Conservation (phyloP, 768 basidiomycete species). For the Suillus sp. region DNA sequence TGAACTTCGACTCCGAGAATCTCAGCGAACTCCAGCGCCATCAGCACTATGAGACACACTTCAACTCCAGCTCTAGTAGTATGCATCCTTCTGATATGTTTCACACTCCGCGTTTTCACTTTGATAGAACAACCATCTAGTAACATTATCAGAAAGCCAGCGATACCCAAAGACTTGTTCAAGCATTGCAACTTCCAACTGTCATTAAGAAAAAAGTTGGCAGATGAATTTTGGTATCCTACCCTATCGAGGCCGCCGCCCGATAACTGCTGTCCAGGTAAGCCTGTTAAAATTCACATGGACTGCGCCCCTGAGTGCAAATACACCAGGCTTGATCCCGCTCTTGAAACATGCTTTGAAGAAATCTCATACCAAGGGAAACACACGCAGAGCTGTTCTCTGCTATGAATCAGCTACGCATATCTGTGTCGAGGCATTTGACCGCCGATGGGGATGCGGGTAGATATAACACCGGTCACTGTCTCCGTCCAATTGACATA, state of each 20-base stretch:
- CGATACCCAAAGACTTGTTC: slow-evolving; percentile 10
- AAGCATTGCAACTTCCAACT: slow-evolving; percentile 7
- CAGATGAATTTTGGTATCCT: slow-evolving; percentile 70
- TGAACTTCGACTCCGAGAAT: slow-evolving; percentile 45
- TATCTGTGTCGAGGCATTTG: slow-evolving; percentile 59
- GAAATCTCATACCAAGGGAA: slow-evolving; percentile 51
- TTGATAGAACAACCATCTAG: slow-evolving; percentile 18
- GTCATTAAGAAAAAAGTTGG: slow-evolving; percentile 21
- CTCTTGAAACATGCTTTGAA: slow-evolving; percentile 58
- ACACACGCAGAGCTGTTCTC: slow-evolving; percentile 57
- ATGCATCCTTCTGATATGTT: neutral
- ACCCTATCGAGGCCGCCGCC: slow-evolving; percentile 47
- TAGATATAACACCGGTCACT: slow-evolving; percentile 31
- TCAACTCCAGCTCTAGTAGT: slow-evolving; percentile 23
- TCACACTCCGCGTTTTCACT: neutral
- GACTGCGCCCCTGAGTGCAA: slow-evolving; percentile 14
- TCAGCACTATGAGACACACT: slow-evolving; percentile 59
- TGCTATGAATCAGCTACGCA: slow-evolving; percentile 67
- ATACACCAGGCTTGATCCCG: slow-evolving; percentile 58
- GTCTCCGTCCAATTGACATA: neutral
- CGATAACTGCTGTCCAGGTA: slow-evolving; percentile 66
- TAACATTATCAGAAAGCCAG: slow-evolving; percentile 20
- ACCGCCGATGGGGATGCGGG: slow-evolving; percentile 76
- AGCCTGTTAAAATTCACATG: neutral
- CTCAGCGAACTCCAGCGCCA: slow-evolving; percentile 43